phyloP scores from a whole-genome alignment of 495 filamentous ascomycete species.

The Penicillium odoratum region DNA sequence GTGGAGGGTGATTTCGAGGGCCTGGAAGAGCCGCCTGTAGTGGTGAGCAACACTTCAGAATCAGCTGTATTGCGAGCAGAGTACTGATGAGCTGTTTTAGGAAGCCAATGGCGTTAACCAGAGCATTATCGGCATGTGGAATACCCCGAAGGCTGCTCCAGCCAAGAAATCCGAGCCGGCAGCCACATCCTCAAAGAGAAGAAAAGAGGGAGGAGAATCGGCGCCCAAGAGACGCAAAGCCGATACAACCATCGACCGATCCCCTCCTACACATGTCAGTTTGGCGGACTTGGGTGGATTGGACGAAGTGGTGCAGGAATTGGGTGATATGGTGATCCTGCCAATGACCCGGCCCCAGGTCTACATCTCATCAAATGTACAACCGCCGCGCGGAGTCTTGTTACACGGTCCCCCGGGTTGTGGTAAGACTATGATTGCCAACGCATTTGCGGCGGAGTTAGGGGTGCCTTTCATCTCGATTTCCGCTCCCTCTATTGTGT shows the following conservation, averaged over 20 bases:
- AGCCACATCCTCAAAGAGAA: slow-evolving; percentile 40
- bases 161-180: slow-evolving; percentile 36
- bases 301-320: slow-evolving; percentile 71
- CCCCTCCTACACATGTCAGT: slow-evolving; percentile 72
- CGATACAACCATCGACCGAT: slow-evolving; percentile 56
- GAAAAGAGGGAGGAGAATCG: slow-evolving; percentile 68
- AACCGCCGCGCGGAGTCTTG: slow-evolving; percentile 82
- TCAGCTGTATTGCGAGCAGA: neutral
- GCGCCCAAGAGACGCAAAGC: slow-evolving; percentile 64
- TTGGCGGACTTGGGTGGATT: slow-evolving; percentile 84
- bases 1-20: slow-evolving; percentile 68
- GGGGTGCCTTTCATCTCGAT: slow-evolving; percentile 86
- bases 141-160: slow-evolving; percentile 35
- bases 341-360: slow-evolving; percentile 76
- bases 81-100: slow-evolving; percentile 24
- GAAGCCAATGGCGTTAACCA: slow-evolving; percentile 73
- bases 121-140: slow-evolving; percentile 70
- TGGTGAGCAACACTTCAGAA: slow-evolving; percentile 24
- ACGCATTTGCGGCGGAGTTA: slow-evolving; percentile 83
- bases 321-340: slow-evolving; percentile 79
- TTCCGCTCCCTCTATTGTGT: slow-evolving; percentile 84
- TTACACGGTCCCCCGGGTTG: slow-evolving; percentile 93
- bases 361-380: slow-evolving; percentile 57
- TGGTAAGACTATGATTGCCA: slow-evolving; percentile 91
- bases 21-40: slow-evolving; percentile 44